Evolutionary conservation across 495 filamentous ascomycete genomes (phyloP).

Genomic region (Aspergillus ellipticus): DNA sequence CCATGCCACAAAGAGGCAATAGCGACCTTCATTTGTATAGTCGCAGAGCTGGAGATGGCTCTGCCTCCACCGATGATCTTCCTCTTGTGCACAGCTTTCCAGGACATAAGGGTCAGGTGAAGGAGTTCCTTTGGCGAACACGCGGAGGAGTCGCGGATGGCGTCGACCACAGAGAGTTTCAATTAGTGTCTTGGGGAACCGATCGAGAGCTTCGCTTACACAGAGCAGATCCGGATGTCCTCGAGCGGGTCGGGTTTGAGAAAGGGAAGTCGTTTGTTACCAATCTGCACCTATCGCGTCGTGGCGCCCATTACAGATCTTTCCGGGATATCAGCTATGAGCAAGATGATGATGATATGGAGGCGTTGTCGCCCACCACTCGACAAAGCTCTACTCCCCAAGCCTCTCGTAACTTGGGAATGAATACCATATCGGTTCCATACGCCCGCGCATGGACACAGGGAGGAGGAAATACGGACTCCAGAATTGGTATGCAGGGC

Average conservation of each 20-base stretch:
- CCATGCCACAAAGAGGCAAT: slow-evolving; percentile 88
- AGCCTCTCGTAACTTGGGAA: slow-evolving; percentile 36
- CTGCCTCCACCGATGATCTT: slow-evolving; percentile 43
- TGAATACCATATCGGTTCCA: slow-evolving; percentile 50
- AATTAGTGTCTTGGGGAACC: slow-evolving; percentile 88
- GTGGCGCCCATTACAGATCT: slow-evolving; percentile 80
- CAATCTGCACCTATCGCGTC: slow-evolving; percentile 71
- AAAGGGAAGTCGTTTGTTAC: slow-evolving; percentile 62
- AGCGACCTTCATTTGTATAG: slow-evolving; percentile 85
- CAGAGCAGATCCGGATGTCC: slow-evolving; percentile 58
- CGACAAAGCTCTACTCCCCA: slow-evolving; percentile 18
- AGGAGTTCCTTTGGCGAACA: slow-evolving; percentile 89
- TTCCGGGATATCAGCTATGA: slow-evolving; percentile 60
- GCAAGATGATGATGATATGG: slow-evolving; percentile 33
- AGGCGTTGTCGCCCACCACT: slow-evolving; percentile 27
- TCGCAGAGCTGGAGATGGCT: slow-evolving; percentile 46
- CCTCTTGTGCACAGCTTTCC: slow-evolving; percentile 67
- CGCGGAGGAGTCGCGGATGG: slow-evolving; percentile 67
- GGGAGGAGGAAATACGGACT: slow-evolving; percentile 44
- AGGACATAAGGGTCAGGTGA: slow-evolving; percentile 81
- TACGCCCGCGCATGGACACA: slow-evolving; percentile 40
- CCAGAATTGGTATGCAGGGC: slow-evolving; percentile 61
- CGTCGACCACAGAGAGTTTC: slow-evolving; percentile 87
- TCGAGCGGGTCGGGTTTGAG: slow-evolving; percentile 71
- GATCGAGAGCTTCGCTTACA: slow-evolving; percentile 82